Evolutionary conservation across 2,329 filamentous ascomycete species (phyloP).

Genomic region (Didymella sp.): DNA sequence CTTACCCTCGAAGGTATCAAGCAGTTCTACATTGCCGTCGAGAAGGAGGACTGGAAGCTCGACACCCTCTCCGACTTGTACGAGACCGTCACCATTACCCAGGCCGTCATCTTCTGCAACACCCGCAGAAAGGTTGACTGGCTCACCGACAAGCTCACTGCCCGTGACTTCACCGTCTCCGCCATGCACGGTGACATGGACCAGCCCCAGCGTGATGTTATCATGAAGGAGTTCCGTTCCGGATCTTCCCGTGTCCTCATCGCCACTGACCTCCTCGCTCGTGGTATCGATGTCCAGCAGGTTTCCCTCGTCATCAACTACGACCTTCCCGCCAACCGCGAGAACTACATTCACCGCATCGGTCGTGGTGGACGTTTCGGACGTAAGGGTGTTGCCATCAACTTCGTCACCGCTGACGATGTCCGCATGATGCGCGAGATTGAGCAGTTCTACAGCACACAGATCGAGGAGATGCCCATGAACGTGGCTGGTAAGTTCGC

Average conservation of each 20-base stretch:
- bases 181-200: slow-evolving; percentile 99
- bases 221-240: slow-evolving; percentile 99
- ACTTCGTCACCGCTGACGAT: slow-evolving; percentile 99
- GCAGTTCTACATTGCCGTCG: slow-evolving; percentile 99
- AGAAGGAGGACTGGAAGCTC: slow-evolving; percentile 99
- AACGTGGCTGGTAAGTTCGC: slow-evolving; percentile 68
- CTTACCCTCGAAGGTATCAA: slow-evolving; percentile 99
- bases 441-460: slow-evolving; percentile 99
- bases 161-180: slow-evolving; percentile 98
- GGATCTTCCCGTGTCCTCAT: slow-evolving; percentile 98
- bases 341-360: slow-evolving; percentile 99
- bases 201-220: slow-evolving; percentile 94
- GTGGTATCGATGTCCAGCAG: slow-evolving; percentile 99
- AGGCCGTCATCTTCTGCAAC: slow-evolving; percentile 99
- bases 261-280: slow-evolving; percentile 94
- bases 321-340: slow-evolving; percentile 96
- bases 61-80: slow-evolving; percentile 98
- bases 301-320: slow-evolving; percentile 99
- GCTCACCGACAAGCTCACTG: slow-evolving; percentile 99
- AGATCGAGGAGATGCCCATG: slow-evolving; percentile 99
- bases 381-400: slow-evolving; percentile 99
- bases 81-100: slow-evolving; percentile 99
- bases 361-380: slow-evolving; percentile 99
- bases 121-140: slow-evolving; percentile 99
- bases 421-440: slow-evolving; percentile 99